These are phyloP conservation scores for Lipomyces sp. DNA, from an alignment of 805 yeast species.

Conservation along the genomic window DNA sequence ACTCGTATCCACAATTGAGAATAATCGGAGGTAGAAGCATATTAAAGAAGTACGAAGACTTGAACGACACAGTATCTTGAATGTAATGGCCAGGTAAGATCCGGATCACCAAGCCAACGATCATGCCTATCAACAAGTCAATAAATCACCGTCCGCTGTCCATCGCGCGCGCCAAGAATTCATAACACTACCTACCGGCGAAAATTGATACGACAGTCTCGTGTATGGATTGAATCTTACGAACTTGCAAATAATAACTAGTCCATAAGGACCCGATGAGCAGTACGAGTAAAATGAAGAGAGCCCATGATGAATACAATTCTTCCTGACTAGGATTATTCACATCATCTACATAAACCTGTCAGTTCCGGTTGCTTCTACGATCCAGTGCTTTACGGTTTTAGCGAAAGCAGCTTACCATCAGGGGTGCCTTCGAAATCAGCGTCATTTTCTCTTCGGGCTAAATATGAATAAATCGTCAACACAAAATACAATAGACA, in stretches of 20 bases:
- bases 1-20: conserved; percentile 94
- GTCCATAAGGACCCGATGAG: conserved; percentile 93
- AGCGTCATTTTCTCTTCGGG: conserved; percentile 17
- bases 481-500: not conserved
- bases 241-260: conserved; percentile 87
- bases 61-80: conserved; percentile 95
- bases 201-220: conserved; percentile 95
- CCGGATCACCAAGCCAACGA: conserved; percentile 88
- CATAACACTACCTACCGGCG: conserved; percentile 72
- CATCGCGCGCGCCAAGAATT: too few species aligned
- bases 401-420: not conserved
- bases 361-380: not conserved
- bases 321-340: conserved; percentile 87
- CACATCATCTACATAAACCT: conserved; percentile 19
- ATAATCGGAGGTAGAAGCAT: conserved; percentile 94
- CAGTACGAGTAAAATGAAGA: conserved; percentile 79
- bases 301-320: conserved; percentile 96
- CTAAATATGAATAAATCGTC: not conserved
- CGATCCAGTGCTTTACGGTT: not conserved
- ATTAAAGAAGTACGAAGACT: conserved; percentile 91
- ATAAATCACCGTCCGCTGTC: not conserved
- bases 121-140: conserved; percentile 38
- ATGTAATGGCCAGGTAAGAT: conserved; percentile 95
- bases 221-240: conserved; percentile 89
- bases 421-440: conserved; percentile 20